phyloP scores from a whole-genome alignment of 305 asterid genomes.

The Fraxinus angustifolia region DNA sequence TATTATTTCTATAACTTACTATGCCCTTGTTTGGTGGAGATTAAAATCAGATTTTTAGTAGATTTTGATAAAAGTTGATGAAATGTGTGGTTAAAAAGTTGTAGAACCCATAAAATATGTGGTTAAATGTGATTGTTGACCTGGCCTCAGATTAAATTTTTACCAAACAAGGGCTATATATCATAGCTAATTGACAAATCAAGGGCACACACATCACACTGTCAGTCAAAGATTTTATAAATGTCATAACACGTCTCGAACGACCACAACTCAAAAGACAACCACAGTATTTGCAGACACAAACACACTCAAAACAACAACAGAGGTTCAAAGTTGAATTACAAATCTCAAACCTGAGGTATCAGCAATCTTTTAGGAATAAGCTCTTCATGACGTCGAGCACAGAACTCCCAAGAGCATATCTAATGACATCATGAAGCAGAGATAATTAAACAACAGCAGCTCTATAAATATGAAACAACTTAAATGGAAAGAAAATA shows the following conservation, averaged over 20 bases:
- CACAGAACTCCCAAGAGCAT: slow-evolving; percentile 92
- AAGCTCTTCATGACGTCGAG: slow-evolving; percentile 79
- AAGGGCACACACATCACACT: not conserved
- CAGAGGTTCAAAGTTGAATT: not conserved
- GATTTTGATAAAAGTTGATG: not conserved
- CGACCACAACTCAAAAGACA: not conserved
- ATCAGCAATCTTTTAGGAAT: slow-evolving; percentile 67
- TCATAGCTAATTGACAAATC: not conserved
- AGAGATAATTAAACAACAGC: slow-evolving; percentile 14
- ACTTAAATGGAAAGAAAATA: slow-evolving; percentile 3
- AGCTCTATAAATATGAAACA: slow-evolving; percentile 10
- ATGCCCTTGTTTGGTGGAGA: not conserved
- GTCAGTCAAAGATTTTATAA: not conserved
- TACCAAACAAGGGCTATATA: not conserved
- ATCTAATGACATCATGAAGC: slow-evolving; percentile 40
- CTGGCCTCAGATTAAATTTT: not conserved
- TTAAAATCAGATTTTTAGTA: too few relatives aligned
- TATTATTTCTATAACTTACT: not conserved
- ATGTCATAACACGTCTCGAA: not conserved
- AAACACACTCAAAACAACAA: not conserved
- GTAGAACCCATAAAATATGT: not conserved
- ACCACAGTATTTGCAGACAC: not conserved
- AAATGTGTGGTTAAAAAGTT: not conserved
- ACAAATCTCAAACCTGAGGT: slow-evolving; percentile 52
- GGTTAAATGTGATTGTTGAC: not conserved